Percentiles rank a stretch among this genome's conserved stretches.
phyloP scores from a whole-genome alignment of 768 basidiomycete species.

The Krasilnikovozyma curviuscula region DNA sequence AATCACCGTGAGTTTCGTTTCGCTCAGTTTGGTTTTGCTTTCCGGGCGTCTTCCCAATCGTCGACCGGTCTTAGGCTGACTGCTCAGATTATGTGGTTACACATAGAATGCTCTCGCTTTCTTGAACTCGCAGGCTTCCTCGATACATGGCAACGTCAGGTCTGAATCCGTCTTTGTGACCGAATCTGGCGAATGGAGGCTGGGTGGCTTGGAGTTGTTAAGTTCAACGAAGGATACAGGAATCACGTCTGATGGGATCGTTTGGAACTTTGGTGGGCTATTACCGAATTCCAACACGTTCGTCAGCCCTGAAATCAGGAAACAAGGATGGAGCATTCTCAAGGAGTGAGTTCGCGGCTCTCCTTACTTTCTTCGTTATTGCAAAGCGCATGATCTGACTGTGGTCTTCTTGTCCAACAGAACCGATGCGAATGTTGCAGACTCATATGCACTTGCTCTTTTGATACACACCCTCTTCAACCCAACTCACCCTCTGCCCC shows the following conservation, averaged over 20 bases:
- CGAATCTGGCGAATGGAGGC: conserved; percentile 85
- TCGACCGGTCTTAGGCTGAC: too few species aligned
- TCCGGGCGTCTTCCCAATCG: too few species aligned
- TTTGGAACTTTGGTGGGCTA: conserved; percentile 38
- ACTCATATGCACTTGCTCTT: conserved; percentile 74
- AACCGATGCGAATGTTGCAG: conserved; percentile 43
- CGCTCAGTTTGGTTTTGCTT: neutral
- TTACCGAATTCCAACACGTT: conserved; percentile 42
- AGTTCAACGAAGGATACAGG: conserved; percentile 52
- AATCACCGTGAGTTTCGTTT: conserved; percentile 44
- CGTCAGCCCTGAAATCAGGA: conserved; percentile 72
- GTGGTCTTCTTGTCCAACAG: conserved; percentile 17
- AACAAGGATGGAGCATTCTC: conserved; percentile 57
- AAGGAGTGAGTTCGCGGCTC: conserved; percentile 45
- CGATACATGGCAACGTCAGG: conserved; percentile 64
- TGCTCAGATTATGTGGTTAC: neutral
- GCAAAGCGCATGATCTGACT: neutral
- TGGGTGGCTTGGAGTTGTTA: conserved; percentile 82
- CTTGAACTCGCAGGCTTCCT: conserved; percentile 60
- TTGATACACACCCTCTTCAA: conserved; percentile 77
- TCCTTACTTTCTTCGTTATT: neutral
- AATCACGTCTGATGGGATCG: conserved; percentile 42
- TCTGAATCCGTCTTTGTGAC: conserved; percentile 71
- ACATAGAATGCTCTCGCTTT: conserved; percentile 68
- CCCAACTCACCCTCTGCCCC: conserved; percentile 47